Conservation (phyloP, 306 rosid genomes). For the Cucurbita moschata region DNA sequence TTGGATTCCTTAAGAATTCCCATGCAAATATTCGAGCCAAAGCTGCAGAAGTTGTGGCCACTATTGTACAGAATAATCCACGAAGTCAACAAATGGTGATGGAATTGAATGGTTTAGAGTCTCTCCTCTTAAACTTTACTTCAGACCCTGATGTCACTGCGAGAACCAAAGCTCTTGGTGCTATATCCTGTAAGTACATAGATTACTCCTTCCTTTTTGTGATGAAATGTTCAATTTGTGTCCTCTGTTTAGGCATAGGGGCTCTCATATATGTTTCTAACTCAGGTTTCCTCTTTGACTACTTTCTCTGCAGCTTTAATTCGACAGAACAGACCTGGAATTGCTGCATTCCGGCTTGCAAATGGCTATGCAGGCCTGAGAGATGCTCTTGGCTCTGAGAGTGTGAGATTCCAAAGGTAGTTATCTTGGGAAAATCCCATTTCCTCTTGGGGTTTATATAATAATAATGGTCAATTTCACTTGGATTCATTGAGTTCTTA, state of each 20-base stretch:
- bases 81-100: constrained; percentile 76
- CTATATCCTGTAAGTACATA: constrained; percentile 65
- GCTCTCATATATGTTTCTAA: background rate
- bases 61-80: constrained; percentile 89
- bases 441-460: background rate
- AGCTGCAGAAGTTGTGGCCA: constrained; percentile 87
- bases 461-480: background rate
- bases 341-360: constrained; percentile 66
- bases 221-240: background rate
- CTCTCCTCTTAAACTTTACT: constrained; percentile 52
- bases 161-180: constrained; percentile 72
- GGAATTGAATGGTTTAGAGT: constrained; percentile 86
- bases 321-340: constrained; percentile 63
- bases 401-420: constrained; percentile 88
- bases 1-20: constrained; percentile 59
- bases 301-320: constrained; percentile 42
- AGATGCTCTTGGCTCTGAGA: constrained; percentile 65
- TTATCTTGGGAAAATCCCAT: background rate
- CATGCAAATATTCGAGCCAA: constrained; percentile 87
- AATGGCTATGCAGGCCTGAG: constrained; percentile 77
- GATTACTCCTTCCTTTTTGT: background rate
- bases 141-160: constrained; percentile 69
- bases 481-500: background rate
- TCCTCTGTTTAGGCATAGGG: background rate
- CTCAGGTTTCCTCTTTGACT: background rate